Evolutionary conservation across 176 grass and related monocot genomes (phyloP).

Genomic region (Otatea glauca): DNA sequence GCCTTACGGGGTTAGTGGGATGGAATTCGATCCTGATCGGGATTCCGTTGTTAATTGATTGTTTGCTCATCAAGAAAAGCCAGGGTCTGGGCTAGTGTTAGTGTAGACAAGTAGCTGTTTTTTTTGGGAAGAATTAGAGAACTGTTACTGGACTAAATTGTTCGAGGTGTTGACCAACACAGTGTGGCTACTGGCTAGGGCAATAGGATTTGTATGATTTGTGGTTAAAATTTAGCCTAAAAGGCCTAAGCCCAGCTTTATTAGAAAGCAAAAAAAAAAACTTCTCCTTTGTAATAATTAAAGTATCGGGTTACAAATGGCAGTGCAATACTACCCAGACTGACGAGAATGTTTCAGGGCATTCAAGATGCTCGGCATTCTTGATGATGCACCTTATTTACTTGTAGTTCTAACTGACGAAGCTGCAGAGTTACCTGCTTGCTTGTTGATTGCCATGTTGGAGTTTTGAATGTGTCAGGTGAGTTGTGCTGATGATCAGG

Average conservation of each 20-base stretch:
- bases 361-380: background rate
- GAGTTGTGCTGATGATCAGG: background rate
- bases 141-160: background rate
- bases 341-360: background rate
- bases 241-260: background rate
- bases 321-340: no score
- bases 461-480: background rate
- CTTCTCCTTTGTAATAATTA: background rate
- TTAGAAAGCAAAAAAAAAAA: background rate
- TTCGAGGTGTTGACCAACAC: background rate
- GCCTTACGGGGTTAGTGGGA: background rate
- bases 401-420: background rate
- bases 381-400: background rate
- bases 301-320: background rate
- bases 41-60: no score
- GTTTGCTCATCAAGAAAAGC: background rate
- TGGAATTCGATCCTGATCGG: background rate
- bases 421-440: background rate
- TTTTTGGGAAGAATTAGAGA: no score
- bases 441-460: background rate
- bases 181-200: background rate
- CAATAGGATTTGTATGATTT: background rate
- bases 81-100: background rate
- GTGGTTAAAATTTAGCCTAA: background rate
- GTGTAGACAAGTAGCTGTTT: no score